These are phyloP conservation scores for Prillingera fragicola DNA, from an alignment of 1,284 basidiomycete genomes.

Conservation along the genomic window DNA sequence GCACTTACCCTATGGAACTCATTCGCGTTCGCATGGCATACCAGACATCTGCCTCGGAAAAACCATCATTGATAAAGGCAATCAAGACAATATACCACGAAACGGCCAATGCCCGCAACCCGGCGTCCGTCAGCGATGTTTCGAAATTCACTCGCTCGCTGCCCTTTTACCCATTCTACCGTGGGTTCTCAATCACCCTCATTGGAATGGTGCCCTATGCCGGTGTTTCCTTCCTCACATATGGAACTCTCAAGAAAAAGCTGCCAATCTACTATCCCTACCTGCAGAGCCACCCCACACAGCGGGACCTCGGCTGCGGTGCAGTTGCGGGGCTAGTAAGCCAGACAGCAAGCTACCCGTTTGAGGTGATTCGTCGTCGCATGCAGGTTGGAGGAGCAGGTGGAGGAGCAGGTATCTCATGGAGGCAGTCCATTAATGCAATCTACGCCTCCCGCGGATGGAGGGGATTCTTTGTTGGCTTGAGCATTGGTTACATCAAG, in stretches of 20 bases:
- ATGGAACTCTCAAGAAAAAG: constrained; percentile 71
- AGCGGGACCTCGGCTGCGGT: constrained; percentile 65
- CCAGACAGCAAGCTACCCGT: constrained; percentile 92
- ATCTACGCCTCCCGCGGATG: constrained; percentile 70
- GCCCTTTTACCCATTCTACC: constrained; percentile 61
- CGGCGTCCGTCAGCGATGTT: constrained; percentile 19
- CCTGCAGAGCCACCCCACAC: constrained; percentile 45
- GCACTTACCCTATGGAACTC: constrained; percentile 92
- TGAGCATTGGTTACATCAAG: constrained; percentile 91
- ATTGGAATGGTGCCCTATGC: constrained; percentile 94
- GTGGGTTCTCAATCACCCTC: constrained; percentile 89
- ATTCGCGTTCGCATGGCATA: constrained; percentile 94
- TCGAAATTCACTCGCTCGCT: constrained; percentile 47
- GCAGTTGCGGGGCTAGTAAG: constrained; percentile 83
- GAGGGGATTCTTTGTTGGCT: constrained; percentile 88
- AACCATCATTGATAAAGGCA: constrained; percentile 60
- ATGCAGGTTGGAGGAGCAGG: constrained; percentile 91
- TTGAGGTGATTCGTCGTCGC: constrained; percentile 85
- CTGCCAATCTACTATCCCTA: constrained; percentile 49
- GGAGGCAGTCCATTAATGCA: constrained; percentile 65
- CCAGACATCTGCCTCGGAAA: constrained; percentile 58
- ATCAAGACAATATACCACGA: constrained; percentile 68
- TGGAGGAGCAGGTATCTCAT: constrained; percentile 56
- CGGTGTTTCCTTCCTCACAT: constrained; percentile 89
- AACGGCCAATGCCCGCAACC: constrained; percentile 39